Conservation (phyloP, 2,329 filamentous ascomycete species). For the Penicillium decumbens region DNA sequence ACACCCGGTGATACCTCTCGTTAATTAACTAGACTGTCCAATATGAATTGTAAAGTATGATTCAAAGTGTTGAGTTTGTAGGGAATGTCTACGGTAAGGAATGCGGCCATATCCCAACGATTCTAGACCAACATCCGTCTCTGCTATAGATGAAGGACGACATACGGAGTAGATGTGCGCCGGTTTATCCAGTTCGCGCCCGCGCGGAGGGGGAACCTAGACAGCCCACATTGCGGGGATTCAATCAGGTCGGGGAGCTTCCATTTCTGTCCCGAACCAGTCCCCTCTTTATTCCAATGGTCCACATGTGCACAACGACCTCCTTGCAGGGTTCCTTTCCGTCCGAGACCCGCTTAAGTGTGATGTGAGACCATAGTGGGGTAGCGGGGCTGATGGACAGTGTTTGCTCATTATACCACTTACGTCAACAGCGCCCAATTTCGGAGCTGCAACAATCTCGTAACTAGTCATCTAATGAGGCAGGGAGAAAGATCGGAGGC, state of each 20-base stretch:
- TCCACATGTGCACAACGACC: neutral
- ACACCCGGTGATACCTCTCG: neutral
- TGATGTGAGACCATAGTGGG: neutral
- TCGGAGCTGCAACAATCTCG: neutral
- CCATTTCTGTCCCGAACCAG: neutral
- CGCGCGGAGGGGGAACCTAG: neutral
- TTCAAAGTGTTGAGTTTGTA: too few relatives aligned
- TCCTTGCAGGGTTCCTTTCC: neutral
- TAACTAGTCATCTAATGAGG: neutral
- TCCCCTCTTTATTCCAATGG: neutral
- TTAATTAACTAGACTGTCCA: neutral
- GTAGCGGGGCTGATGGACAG: neutral
- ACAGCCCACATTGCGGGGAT: neutral
- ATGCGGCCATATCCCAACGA: neutral
- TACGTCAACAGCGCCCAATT: neutral
- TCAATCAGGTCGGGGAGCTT: neutral
- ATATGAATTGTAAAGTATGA: neutral
- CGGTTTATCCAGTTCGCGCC: neutral
- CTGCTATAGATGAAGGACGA: neutral
- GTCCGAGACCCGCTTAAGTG: neutral
- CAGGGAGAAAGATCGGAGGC: conserved; percentile 9
- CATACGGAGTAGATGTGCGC: neutral
- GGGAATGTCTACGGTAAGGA: neutral
- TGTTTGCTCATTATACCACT: neutral
- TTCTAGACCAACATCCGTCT: neutral